Percentiles rank a stretch among this genome's conserved stretches.
These are phyloP conservation scores for Pseudogymnoascus sp. DNA, from an alignment of 2,329 filamentous ascomycete genomes.

Conservation along the genomic window DNA sequence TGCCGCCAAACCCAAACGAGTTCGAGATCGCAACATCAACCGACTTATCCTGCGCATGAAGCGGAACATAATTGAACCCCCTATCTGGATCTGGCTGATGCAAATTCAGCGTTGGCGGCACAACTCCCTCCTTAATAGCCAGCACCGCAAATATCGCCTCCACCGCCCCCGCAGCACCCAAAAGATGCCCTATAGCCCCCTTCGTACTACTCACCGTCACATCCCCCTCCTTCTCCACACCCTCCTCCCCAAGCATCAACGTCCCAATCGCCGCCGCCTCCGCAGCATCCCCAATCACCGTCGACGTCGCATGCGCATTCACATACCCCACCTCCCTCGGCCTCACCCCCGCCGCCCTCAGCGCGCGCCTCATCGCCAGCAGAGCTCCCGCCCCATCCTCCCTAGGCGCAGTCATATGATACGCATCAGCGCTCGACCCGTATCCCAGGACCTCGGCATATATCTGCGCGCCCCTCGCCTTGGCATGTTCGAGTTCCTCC, in stretches of 20 bases:
- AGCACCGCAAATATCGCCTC: slow-evolving; percentile 83
- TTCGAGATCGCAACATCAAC: slow-evolving; percentile 79
- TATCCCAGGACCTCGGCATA: slow-evolving; percentile 89
- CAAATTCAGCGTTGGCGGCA: slow-evolving; percentile 86
- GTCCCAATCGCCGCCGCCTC: slow-evolving; percentile 77
- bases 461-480: slow-evolving; percentile 66
- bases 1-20: slow-evolving; percentile 96
- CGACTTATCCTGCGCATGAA: slow-evolving; percentile 58
- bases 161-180: slow-evolving; percentile 85
- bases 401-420: slow-evolving; percentile 88
- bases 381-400: slow-evolving; percentile 76
- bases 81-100: slow-evolving; percentile 50
- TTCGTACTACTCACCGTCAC: slow-evolving; percentile 91
- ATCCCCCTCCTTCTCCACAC: slow-evolving; percentile 50
- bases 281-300: slow-evolving; percentile 74
- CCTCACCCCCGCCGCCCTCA: slow-evolving; percentile 62
- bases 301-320: slow-evolving; percentile 93
- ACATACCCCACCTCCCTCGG: slow-evolving; percentile 78
- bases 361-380: slow-evolving; percentile 75
- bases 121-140: slow-evolving; percentile 63
- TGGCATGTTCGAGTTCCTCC: slow-evolving; percentile 86
- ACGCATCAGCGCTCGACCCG: slow-evolving; percentile 80
- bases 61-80: slow-evolving; percentile 77
- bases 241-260: slow-evolving; percentile 68
- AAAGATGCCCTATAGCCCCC: slow-evolving; percentile 81